Percentiles rank a stretch among this genome's conserved stretches.
Conservation (phyloP, 495 filamentous ascomycete genomes). For the Podospora fimiseda region DNA sequence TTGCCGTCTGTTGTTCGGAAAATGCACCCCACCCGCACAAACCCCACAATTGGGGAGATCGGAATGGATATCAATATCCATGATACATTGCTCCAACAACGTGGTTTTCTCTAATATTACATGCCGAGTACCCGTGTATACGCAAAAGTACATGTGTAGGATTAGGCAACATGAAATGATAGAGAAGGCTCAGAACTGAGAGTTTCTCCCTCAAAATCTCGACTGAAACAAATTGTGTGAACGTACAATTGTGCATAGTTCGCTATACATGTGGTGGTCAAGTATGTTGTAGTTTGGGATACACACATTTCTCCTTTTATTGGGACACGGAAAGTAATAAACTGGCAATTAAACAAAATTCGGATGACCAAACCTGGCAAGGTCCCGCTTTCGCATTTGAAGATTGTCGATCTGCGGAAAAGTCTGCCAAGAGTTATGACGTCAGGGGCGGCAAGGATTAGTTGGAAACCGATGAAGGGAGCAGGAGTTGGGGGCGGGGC, state of each 20-base stretch:
- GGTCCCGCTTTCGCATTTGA: not conserved
- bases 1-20: not conserved
- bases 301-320: too few species aligned
- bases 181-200: too few species aligned
- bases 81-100: not conserved
- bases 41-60: not conserved
- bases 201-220: too few species aligned
- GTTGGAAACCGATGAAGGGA: constrained; percentile 8
- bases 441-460: constrained; percentile 12
- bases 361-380: constrained; percentile 3
- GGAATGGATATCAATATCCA: not conserved
- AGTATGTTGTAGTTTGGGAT: too few species aligned
- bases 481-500: not conserved
- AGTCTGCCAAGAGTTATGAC: constrained; percentile 10
- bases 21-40: not conserved
- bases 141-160: too few species aligned
- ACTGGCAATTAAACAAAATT: too few species aligned
- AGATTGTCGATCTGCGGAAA: constrained; percentile 8
- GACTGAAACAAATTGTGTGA: too few species aligned
- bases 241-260: too few species aligned
- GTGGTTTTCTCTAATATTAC: not conserved
- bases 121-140: not conserved
- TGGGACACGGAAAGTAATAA: too few species aligned
- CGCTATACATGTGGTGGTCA: not conserved
- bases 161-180: too few species aligned